Percentiles rank a stretch among this genome's conserved stretches.
Conservation (phyloP, 495 filamentous ascomycete genomes). For the Talaromyces proteolyticus region DNA sequence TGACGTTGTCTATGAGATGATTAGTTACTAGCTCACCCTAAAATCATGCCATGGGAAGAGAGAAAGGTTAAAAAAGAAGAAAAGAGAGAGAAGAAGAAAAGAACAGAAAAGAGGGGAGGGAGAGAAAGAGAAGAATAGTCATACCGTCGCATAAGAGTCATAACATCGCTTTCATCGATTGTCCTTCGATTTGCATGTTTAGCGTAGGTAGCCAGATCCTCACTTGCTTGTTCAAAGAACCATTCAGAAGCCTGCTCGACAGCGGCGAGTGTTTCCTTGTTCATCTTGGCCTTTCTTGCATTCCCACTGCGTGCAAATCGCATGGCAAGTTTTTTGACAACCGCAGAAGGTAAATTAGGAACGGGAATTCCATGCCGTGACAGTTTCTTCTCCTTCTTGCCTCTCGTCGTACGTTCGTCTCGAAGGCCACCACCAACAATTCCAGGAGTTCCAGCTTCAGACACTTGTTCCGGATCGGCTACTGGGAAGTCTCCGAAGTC, state of each 20-base stretch:
- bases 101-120: constrained; percentile 7
- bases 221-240: constrained; percentile 82
- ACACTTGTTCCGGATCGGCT: constrained; percentile 18
- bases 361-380: constrained; percentile 71
- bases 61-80: constrained; percentile 3
- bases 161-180: constrained; percentile 79
- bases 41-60: too few species aligned
- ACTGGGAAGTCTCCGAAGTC: constrained; percentile 27
- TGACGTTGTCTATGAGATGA: constrained; percentile 65
- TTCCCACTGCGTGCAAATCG: constrained; percentile 59
- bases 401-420: constrained; percentile 22
- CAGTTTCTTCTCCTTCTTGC: constrained; percentile 46
- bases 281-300: constrained; percentile 57
- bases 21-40: too few species aligned
- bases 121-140: constrained; percentile 19
- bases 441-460: constrained; percentile 29
- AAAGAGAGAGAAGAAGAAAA: constrained; percentile 18
- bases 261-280: constrained; percentile 62
- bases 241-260: constrained; percentile 77
- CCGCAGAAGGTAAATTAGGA: constrained; percentile 61
- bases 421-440: constrained; percentile 37
- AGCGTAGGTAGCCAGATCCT: constrained; percentile 73
- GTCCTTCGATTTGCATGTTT: constrained; percentile 76
- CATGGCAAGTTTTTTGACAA: constrained; percentile 71
- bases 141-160: constrained; percentile 74